These are phyloP conservation scores for Quercus rubra DNA, from an alignment of 306 rosid genomes.

Conservation along the genomic window DNA sequence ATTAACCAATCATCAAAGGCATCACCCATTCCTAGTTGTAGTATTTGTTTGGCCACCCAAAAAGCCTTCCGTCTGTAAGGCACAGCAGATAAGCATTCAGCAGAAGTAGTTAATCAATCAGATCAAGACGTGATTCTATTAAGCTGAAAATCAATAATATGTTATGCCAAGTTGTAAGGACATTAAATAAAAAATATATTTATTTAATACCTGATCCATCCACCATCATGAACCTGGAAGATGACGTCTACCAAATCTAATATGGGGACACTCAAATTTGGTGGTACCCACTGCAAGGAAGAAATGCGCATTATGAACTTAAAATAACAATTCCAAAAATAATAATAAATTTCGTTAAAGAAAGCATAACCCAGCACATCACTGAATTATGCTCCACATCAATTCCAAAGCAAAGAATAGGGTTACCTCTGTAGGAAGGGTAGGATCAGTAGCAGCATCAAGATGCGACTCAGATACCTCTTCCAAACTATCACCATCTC, in stretches of 20 bases:
- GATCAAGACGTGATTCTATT: background rate
- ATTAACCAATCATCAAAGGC: conserved; percentile 99
- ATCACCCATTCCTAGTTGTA: conserved; percentile 98
- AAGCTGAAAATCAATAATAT: too few species aligned
- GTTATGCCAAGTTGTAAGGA: conserved; percentile 1
- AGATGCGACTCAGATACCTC: conserved; percentile 45
- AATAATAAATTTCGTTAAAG: background rate
- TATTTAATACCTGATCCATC: conserved; percentile 88
- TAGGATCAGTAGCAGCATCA: conserved; percentile 54
- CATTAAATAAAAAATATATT: background rate
- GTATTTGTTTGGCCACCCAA: conserved; percentile 97
- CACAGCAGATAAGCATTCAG: conserved; percentile 22
- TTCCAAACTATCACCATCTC: conserved; percentile 30
- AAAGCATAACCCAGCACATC: background rate
- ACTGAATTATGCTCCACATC: background rate
- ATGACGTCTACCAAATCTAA: conserved; percentile 90
- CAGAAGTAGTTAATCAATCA: conserved; percentile 9
- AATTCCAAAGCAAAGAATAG: background rate
- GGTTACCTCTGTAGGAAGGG: conserved; percentile 86
- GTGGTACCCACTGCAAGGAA: conserved; percentile 91
- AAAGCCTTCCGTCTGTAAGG: conserved; percentile 82
- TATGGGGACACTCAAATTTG: conserved; percentile 85
- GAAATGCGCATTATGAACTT: conserved; percentile 17
- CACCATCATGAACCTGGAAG: conserved; percentile 96
- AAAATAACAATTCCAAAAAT: background rate